Base-by-base conservation (phyloP, 2,329 filamentous ascomycete genomes). In the Pseudocercospora ulei region DNA sequence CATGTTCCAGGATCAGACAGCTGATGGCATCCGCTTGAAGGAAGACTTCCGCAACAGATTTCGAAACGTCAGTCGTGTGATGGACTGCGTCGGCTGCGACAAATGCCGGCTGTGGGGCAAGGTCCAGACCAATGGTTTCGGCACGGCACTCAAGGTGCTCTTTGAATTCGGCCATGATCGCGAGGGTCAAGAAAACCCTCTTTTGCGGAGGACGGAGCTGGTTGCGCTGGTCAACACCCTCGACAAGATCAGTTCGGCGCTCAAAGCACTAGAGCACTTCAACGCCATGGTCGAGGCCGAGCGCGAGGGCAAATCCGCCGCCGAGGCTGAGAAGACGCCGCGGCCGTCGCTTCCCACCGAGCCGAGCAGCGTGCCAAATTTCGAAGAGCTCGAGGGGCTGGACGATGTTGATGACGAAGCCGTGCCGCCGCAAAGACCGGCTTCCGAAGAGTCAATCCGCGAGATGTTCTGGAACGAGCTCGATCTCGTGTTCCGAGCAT, bases 31-130 rank as follows among this genome's bases (percentile, higher is more conserved):
- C 2, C 83, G 75, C 2, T 67, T 98, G 41, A 98, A 96, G 62
- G 88, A 96, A 58, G 90, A 98, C 58, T 98, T 98, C 70, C 81
- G 85, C 53, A 90, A 92, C 62, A 82, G 90, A 9, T 98, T 98
- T 72, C 78, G 90, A 58, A 98, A 98, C 59, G 83, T 98, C 45
- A 93, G 83, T 60, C 78, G 90, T 25, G 72, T 96, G 49, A 98
- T 98, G 90, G 90, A 98, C 62, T 98, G 90, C 53, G 88, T 96
- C 12, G 90, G 90, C 28, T 98, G 90, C 62, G 90, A 98, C 66
- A 98, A 98, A 67, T 98, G 90, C 65, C 78, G 90, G 5, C 76
- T 98, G 2, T 98, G 90, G 90, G 90, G 90, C 33, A 98, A 98
- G 65, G 66, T 98, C 23, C 90, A 98, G 65, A 93, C 86, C 0